phyloP scores from a whole-genome alignment of 805 yeast genomes.

The Saccharomycopsis vini region DNA sequence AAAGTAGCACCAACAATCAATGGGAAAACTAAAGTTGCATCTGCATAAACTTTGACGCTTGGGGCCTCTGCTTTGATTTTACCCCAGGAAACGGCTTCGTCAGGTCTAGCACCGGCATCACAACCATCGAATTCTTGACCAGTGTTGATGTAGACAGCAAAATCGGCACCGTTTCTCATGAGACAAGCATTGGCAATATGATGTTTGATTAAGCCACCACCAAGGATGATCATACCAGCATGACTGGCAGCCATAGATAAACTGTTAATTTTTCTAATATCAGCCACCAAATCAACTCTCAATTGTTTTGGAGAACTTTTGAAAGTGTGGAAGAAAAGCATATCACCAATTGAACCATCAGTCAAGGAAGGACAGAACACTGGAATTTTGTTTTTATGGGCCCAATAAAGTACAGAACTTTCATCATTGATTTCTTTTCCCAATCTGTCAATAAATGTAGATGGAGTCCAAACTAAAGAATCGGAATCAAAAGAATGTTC shows the following conservation, averaged over 20 bases:
- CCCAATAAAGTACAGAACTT: constrained; percentile 92
- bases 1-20: constrained; percentile 96
- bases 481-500: constrained; percentile 44
- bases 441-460: constrained; percentile 80
- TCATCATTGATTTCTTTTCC: constrained; percentile 96
- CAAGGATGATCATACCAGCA: constrained; percentile 94
- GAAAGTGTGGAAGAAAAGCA: constrained; percentile 97
- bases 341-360: constrained; percentile 97
- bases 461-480: constrained; percentile 86
- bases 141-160: constrained; percentile 93
- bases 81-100: constrained; percentile 99
- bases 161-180: constrained; percentile 99
- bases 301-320: constrained; percentile 85
- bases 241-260: constrained; percentile 89
- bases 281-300: constrained; percentile 87
- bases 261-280: constrained; percentile 83
- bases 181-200: constrained; percentile 96
- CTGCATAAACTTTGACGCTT: constrained; percentile 88
- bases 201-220: constrained; percentile 95
- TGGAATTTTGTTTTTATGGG: constrained; percentile 93
- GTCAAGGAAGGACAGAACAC: constrained; percentile 96
- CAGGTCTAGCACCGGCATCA: constrained; percentile 99
- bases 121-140: constrained; percentile 99
- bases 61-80: constrained; percentile 92
- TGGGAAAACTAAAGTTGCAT: constrained; percentile 91